A percentile compares a stretch with the other conserved stretches of the same genome.
phyloP scores from a whole-genome alignment of 2,329 filamentous ascomycete genomes.

The Epichloe typhina region DNA sequence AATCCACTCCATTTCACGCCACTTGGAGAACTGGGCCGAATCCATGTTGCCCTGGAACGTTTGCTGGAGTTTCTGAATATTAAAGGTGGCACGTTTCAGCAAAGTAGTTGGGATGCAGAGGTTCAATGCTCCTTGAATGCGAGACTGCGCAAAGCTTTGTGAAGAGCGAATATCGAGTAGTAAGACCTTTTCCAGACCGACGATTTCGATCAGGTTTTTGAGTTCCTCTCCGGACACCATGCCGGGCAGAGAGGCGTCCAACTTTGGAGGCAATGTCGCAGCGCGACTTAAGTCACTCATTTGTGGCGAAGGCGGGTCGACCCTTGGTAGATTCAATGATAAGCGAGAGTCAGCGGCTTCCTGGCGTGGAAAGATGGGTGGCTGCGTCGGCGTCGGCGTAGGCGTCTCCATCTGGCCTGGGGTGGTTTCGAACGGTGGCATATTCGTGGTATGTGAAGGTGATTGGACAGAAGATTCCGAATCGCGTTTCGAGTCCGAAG shows the following conservation, averaged over 20 bases:
- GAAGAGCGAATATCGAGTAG: constrained; percentile 78
- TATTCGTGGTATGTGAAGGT: constrained; percentile 21
- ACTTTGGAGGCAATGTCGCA: constrained; percentile 38
- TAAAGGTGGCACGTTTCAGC: constrained; percentile 81
- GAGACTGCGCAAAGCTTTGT: constrained; percentile 63
- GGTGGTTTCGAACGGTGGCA: constrained; percentile 30
- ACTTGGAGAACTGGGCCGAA: constrained; percentile 59
- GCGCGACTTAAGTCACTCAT: constrained; percentile 20
- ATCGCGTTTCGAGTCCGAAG: constrained; percentile 39
- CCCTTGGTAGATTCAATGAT: constrained; percentile 36
- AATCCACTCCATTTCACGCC: constrained; percentile 62
- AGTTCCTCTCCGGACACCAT: constrained; percentile 43
- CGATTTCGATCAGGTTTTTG: constrained; percentile 38
- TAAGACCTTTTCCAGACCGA: constrained; percentile 36
- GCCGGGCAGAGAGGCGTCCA: constrained; percentile 32
- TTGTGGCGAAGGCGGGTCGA: constrained; percentile 24
- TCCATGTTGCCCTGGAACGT: constrained; percentile 67
- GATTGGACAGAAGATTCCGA: constrained; percentile 34
- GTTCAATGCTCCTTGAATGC: constrained; percentile 72
- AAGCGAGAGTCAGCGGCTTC: constrained; percentile 41
- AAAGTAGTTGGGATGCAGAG: constrained; percentile 91
- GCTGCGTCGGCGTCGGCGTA: constrained; percentile 9
- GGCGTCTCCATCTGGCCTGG: constrained; percentile 18
- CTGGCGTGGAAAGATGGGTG: constrained; percentile 23
- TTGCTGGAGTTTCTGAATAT: constrained; percentile 72